Evolutionary conservation across 805 yeast genomes (phyloP), one percentile per base, ranked within the genome.

Genomic region (Spathaspora arborariae): DNA sequence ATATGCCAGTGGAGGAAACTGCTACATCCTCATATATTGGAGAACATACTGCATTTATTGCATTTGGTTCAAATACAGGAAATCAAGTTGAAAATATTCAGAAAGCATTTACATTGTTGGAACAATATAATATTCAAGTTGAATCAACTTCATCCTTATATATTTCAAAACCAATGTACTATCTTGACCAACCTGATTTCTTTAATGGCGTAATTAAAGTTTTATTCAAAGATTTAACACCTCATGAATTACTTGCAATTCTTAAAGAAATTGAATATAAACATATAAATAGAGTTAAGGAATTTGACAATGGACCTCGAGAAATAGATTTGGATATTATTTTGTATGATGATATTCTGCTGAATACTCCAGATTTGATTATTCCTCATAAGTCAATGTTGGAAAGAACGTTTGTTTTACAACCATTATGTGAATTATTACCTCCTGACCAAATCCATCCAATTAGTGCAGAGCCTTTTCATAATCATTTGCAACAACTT

Each of bases 111-210:
- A 62, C 64, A 0, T 68, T 75, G 41, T 65, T 88, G 13, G 59
- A 63, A 26, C 41, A 62, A 4, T 57, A 69, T 8, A 58, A 60
- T 0, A 71, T 87, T 16, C 54, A 63, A 10, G 77, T 94, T 0
- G 48, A 73, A 2, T 70, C 77, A 2, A 79, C 92, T 0, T 91
- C 98, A 0, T 80, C 95, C 0, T 66, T 92, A 45, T 94, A 88
- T 63, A 81, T 85, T 48, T 88, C 97, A 18, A 88, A 84, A 56
- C 98, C 99, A 35, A 92, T 94, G 98, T 94, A 90, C 63, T 81
- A 76, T 51, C 64, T 75, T 30, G 87, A 89, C 46, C 99, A 94
- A 65, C 76, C 81, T 2, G 82, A 81, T 56, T 94, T 94, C 58
- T 68, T 82, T 55, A 94, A 94, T 62, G 98, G 97, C 2, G 96